These are phyloP conservation scores for Botrytis paeoniae DNA, from an alignment of 2,329 filamentous ascomycete species.

Conservation along the genomic window DNA sequence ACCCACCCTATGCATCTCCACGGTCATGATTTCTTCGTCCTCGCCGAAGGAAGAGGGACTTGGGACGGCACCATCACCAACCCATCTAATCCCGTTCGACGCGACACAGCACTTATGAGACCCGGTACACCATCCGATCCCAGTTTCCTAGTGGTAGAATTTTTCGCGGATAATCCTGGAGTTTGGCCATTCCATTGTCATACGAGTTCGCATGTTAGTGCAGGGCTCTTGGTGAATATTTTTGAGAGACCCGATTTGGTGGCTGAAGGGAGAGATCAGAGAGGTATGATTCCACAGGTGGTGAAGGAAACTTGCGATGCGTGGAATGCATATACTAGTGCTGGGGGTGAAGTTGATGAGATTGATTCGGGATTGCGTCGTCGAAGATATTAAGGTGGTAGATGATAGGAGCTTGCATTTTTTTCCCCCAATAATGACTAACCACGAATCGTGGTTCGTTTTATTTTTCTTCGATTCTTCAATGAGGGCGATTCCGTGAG, in stretches of 20 bases:
- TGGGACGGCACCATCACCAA: constrained; percentile 40
- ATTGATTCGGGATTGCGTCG: constrained; percentile 48
- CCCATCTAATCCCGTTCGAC: constrained; percentile 48
- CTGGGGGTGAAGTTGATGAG: constrained; percentile 45
- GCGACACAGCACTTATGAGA: constrained; percentile 48
- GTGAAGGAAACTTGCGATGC: constrained; percentile 51
- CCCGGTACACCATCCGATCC: constrained; percentile 36
- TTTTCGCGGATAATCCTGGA: constrained; percentile 50
- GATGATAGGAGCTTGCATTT: not conserved
- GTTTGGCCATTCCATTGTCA: constrained; percentile 52
- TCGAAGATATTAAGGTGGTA: not conserved
- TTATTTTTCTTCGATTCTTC: not conserved
- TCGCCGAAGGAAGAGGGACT: constrained; percentile 47
- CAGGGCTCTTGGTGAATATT: constrained; percentile 41
- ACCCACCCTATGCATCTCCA: constrained; percentile 67
- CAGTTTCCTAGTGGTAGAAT: constrained; percentile 44
- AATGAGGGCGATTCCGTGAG: not conserved
- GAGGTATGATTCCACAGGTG: constrained; percentile 44
- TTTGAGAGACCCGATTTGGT: constrained; percentile 39
- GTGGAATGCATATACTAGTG: constrained; percentile 49
- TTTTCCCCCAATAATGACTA: not conserved
- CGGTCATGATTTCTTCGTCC: constrained; percentile 68
- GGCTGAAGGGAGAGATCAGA: constrained; percentile 24
- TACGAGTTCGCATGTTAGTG: constrained; percentile 48
- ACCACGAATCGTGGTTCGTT: not conserved